Evolutionary conservation across 1,284 basidiomycete genomes (phyloP), one percentile per base, ranked within the genome.

Genomic region (Schizophyllum commune): DNA sequence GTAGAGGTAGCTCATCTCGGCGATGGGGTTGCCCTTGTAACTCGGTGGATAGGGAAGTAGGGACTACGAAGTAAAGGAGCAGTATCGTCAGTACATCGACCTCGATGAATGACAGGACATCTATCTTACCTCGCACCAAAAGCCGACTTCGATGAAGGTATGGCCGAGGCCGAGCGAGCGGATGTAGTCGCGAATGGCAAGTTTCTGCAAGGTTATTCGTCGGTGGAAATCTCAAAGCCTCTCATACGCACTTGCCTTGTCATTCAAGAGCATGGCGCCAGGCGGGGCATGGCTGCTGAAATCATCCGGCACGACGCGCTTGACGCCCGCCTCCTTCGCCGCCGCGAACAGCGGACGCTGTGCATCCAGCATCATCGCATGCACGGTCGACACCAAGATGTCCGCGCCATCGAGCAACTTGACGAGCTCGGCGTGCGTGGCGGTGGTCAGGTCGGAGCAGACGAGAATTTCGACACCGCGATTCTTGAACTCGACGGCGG

Each of bases 71-170:
- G 27, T 2, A 27, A 3, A 27, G 27, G 2, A 27, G 2, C 27
- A 27, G 2, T 5, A 27, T 27, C 5, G 27, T 27, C 27, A 27
- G 27, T 5, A 27, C 27, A 27, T 5, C 27, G 27, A 5, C 2
- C 27, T 27, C 27, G 27, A 5, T 27, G 27, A 5, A 27, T 27
- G 27, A 27, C 27, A 27, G 27, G 5, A 27, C 39, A 9, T 27
- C 27, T 5, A 27, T 27, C 39, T 4, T 13, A 61, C 32, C 27
- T 58, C 64, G 62, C 60, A 55, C 62, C 64, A 65, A 39, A 51
- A 64, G 0, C 65, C 65, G 5, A 65, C 59, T 57, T 64, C 62
- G 33, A 66, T 62, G 27, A 66, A 51, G 33, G 63, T 66, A 54
- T 62, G 60, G 8, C 57, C 39, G 21, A 64, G 33, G 32, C 55